Percentiles rank a stretch among this genome's conserved stretches.
These are phyloP conservation scores for Athelia sp. DNA, from an alignment of 1,284 basidiomycete genomes.

Conservation along the genomic window DNA sequence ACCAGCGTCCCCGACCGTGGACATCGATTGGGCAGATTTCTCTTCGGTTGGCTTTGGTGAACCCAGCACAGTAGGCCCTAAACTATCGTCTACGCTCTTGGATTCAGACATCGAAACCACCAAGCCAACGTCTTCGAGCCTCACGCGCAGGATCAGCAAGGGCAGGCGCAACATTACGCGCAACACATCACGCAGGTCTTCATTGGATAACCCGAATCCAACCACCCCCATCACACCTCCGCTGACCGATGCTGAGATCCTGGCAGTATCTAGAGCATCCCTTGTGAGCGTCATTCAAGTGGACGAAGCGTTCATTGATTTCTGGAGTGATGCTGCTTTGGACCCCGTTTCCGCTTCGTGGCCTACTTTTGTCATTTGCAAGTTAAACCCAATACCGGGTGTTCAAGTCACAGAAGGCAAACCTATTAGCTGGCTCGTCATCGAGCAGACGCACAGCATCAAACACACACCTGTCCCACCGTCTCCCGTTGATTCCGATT, in stretches of 20 bases:
- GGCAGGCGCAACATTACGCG: constrained; percentile 21
- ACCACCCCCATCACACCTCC: constrained; percentile 9
- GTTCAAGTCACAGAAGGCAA: constrained; percentile 23
- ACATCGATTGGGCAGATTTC: constrained; percentile 54
- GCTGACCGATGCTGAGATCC: background rate
- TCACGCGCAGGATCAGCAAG: constrained; percentile 16
- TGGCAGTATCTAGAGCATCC: constrained; percentile 29
- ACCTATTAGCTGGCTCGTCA: constrained; percentile 52
- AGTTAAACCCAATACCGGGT: constrained; percentile 40
- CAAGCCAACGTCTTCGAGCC: constrained; percentile 30
- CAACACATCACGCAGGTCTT: constrained; percentile 13
- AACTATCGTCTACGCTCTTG: constrained; percentile 52
- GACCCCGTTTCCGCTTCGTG: constrained; percentile 59
- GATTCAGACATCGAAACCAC: constrained; percentile 61
- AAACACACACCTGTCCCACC: constrained; percentile 30
- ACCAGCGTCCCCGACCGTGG: constrained; percentile 18
- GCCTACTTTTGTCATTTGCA: constrained; percentile 66
- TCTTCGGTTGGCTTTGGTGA: constrained; percentile 60
- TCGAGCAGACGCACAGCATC: constrained; percentile 52
- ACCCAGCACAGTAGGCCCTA: constrained; percentile 28
- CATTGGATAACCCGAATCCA: constrained; percentile 15
- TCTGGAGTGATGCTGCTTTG: constrained; percentile 66
- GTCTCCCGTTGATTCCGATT: constrained; percentile 12
- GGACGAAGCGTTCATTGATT: constrained; percentile 75
- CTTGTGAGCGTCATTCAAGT: constrained; percentile 47